Base-by-base conservation (phyloP, 352 stramenopile genomes). In the Phytophthora citricola region DNA sequence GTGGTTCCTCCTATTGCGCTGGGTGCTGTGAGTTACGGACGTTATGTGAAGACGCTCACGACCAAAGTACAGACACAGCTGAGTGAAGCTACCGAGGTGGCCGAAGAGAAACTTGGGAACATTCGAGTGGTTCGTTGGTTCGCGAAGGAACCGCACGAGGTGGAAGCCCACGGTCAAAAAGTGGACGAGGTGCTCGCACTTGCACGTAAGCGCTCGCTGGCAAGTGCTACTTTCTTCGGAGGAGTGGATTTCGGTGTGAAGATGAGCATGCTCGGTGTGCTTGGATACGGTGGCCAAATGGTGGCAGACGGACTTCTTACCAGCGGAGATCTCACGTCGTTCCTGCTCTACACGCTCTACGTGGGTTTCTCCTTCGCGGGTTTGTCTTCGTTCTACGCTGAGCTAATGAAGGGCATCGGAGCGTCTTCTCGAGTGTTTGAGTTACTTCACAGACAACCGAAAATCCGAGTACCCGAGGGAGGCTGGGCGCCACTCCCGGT, bases 71-170 rank as follows among this genome's bases (percentile, higher is more conserved):
- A 99, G 81, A 91, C 90, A 22, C 76, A 95, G 51, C 78, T 98
- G 38, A 97, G 91, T 58, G 76, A 95, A 59, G 93, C 94, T 3
- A 98, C 94, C 0, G 85, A 94, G 54, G 84, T 98, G 47, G 95
- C 94, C 0, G 94, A 98, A 66, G 93, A 98, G 67, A 95, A 97
- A 39, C 78, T 98, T 17, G 82, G 80, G 52, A 95, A 97, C 31
- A 90, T 98, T 41, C 90, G 92, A 51, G 97, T 97, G 32, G 96
- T 99, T 45, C 85, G 95, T 1, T 94, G 88, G 87, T 97, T 97
- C 55, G 82, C 87, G 0, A 92, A 90, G 58, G 91, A 97, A 62
- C 45, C 76, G 0, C 63, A 91, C 29, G 91, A 97, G 63, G 73
- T 90, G 27, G 62, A 82, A 9, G 69, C 76, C 3, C 75, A 95